Conservation (phyloP, 345 rosid genomes). For the Populus euphratica region DNA sequence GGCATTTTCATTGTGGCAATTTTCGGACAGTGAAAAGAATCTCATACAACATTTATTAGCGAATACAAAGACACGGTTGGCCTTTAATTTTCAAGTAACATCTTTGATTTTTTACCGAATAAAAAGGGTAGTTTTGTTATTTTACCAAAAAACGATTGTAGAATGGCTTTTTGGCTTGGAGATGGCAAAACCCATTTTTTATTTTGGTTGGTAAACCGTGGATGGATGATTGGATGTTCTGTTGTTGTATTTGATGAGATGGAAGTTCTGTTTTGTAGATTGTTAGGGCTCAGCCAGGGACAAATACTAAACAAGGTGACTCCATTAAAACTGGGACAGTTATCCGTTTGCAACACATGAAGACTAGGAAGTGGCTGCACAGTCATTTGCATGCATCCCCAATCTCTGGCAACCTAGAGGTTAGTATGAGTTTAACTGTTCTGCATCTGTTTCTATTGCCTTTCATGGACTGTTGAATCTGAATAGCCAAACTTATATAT, state of each 20-base stretch:
- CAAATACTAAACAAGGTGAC: slow-evolving; percentile 77
- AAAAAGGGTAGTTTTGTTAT: neutral
- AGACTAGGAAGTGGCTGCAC: slow-evolving; percentile 88
- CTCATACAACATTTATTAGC: neutral
- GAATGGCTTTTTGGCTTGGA: neutral
- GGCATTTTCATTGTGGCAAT: neutral
- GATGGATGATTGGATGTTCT: neutral
- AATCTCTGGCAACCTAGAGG: slow-evolving; percentile 95
- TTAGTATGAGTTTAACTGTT: slow-evolving; percentile 21
- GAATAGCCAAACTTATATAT: neutral
- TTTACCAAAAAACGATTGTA: neutral
- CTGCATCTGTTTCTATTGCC: neutral
- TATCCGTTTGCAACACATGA: slow-evolving; percentile 87
- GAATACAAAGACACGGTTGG: neutral
- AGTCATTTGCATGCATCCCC: slow-evolving; percentile 96
- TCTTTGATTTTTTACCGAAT: neutral
- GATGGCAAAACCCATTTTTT: neutral
- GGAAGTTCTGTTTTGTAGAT: slow-evolving; percentile 39
- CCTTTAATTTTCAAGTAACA: neutral
- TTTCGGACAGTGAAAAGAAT: neutral
- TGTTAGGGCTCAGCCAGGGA: slow-evolving; percentile 61
- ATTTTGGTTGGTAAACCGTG: neutral
- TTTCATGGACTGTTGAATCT: neutral
- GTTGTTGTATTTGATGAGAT: neutral
- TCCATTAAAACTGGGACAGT: slow-evolving; percentile 60